Base-by-base conservation (phyloP, 176 grass and related monocot genomes). In the Avena atlantica region DNA sequence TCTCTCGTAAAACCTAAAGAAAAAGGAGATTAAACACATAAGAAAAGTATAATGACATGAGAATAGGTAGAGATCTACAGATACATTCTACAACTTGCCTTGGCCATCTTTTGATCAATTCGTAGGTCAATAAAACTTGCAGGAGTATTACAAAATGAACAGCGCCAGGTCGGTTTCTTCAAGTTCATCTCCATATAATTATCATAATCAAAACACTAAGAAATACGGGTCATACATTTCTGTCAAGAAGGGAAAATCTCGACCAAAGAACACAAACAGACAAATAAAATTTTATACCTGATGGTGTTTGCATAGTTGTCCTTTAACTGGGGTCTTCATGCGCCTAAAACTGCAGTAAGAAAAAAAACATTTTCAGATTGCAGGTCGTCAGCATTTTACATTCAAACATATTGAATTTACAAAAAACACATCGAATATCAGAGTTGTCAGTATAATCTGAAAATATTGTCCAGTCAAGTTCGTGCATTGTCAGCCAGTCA, bases 131-230 rank as follows among this genome's bases (percentile, higher is more conserved):
- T 80, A 73, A 81, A 89, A 64, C 82, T 94, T 87, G 87, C 85
- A 83, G 92, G 89, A 47, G 90, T 94, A 66, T 90, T 93, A 79
- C 97, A 99, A 87, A 53, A 92, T 78, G 97, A 94, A 74, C 97
- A 99, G 19, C 94, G 92, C 94, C 97, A 99, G 45, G 73, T 84
- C 16, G 94, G 97, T 70, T 96, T 99, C 77, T 91, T 94, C 20
- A 56, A 93, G 87, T 99, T 99, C 86, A 99, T 90, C 81, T 93
- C 92, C 87, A 97, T 90, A 87, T 94, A 99, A 86, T 92, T 99
- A 34, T 96, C 86, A 81, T 96, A 99, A 89, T 99, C 97, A 93
- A 97, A 99, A 88, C 94, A 99, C 97, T 99, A 82, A 65, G 83
- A 4, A 78, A 82, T 48, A 82, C 0, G 58, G 4, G 15, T 1